Conservation (phyloP, 1,139 yeast genomes). For the Torulaspora pretoriensis region DNA sequence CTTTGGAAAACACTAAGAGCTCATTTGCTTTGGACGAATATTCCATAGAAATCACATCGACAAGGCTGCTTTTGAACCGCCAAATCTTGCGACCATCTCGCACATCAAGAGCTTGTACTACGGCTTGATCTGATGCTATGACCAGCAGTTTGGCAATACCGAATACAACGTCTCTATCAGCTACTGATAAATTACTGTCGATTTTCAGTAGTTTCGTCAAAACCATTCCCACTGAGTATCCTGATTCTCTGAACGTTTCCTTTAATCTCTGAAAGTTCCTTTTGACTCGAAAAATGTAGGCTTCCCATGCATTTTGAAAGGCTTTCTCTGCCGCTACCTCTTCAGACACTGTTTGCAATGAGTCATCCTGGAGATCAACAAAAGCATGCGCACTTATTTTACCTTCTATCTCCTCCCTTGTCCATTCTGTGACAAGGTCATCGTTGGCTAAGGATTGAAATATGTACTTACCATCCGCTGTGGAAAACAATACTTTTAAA, state of each 20-base stretch:
- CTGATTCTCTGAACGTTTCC: conserved; percentile 17
- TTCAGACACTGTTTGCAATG: conserved; percentile 36
- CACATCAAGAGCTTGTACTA: conserved; percentile 45
- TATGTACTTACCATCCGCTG: conserved; percentile 22
- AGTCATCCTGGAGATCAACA: conserved; percentile 39
- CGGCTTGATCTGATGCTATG: conserved; percentile 43
- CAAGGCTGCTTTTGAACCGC: conserved; percentile 37
- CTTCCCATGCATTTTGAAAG: conserved; percentile 37
- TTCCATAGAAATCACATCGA: conserved; percentile 24
- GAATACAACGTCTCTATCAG: conserved; percentile 36
- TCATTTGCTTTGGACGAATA: conserved; percentile 18
- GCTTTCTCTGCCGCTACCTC: conserved; percentile 43
- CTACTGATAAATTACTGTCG: conserved; percentile 19
- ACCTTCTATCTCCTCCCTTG: conserved; percentile 46
- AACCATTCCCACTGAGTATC: conserved; percentile 29
- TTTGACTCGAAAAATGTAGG: conserved; percentile 42
- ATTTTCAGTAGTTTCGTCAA: conserved; percentile 22
- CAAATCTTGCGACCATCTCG: conserved; percentile 42
- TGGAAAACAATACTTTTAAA: conserved; percentile 17
- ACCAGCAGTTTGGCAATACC: conserved; percentile 50
- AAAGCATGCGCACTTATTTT: conserved; percentile 40
- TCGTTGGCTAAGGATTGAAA: conserved; percentile 29
- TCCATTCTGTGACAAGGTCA: conserved; percentile 38
- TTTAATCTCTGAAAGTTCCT: conserved; percentile 38
- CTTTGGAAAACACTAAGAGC: conserved; percentile 29